Base-by-base conservation (phyloP, 345 rosid genomes). In the Durio zibethinus region DNA sequence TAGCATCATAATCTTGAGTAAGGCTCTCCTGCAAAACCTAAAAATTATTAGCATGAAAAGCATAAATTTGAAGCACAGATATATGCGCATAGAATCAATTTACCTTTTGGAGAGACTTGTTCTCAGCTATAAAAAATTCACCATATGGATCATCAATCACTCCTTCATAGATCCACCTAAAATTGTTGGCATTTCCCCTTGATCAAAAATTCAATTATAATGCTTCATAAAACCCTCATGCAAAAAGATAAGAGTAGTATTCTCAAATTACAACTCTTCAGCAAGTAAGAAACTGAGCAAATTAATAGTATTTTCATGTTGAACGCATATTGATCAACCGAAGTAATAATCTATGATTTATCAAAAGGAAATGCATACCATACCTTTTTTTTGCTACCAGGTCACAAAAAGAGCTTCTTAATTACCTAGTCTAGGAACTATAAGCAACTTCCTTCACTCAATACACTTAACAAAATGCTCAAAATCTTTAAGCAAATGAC, bases 151-250 rank as follows among this genome's bases (percentile, higher is more conserved):
- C 98, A 80, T 96, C 94, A 50, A 96, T 93, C 74, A 88, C 91
- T 80, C 99, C 99, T 89, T 96, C 98, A 85, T 96, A 96, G 80
- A 96, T 94, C 99, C 99, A 96, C 92, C 99, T 96, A 76, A 67
- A 74, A 73, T 53, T 73, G 65, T 76, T 76, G 83, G 70, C 40
- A 68, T 62, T 62, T 69, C 74, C 76, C 73, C 53, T 60, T 27
- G 35, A 80, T 82, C 47, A 73, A 77, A 78, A 67, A 77, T 74
- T 75, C 63, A 79, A 76, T 8, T 38, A 71, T 60, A 43, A 40
- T 23, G 36, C 35, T 74, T 36, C 36, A 77, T 27, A 77, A 64
- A 63, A 48, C 21, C 40, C 47, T 52, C 59, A 27, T 15, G 54
- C 62, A 77, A 80, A 73, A 56, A 73, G 10, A 67, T 43, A 18